Base-by-base conservation (phyloP, 1,284 basidiomycete species). In the Ceratobasidium sp. region DNA sequence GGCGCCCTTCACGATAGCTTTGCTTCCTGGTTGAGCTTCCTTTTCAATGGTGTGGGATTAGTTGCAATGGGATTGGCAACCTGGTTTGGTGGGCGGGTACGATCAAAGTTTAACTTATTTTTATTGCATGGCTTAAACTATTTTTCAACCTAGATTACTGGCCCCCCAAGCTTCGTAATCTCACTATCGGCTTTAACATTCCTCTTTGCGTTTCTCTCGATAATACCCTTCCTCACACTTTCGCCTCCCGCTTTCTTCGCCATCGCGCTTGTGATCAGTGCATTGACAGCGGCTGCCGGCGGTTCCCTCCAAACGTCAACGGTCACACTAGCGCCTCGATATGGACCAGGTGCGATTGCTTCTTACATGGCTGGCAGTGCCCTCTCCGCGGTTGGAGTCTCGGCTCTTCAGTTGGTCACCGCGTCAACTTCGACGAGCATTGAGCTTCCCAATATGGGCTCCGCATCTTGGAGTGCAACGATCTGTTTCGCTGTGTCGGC, bases 361-460 rank as follows among this genome's bases (percentile, higher is more conserved):
- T 82, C 87, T 8, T 83, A 89, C 78, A 87, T 93, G 84, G 86
- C 91, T 1, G 92, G 92, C 9, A 91, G 94, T 78, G 92, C 90
- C 2, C 90, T 89, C 0, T 87, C 92, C 0, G 92, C 88, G 0
- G 90, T 94, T 6, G 87, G 85, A 1, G 88, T 94, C 69, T 91
- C 90, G 75, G 82, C 83, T 1, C 87, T 93, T 0, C 91, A 94
- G 77, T 86, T 92, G 18, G 77, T 88, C 52, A 90, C 89, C 73
- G 85, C 91, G 3, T 79, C 83, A 0, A 82, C 86, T 3, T 89
- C 89, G 14, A 82, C 46, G 23, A 23, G 35, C 26, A 38, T 66
- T n/a, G 21, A 23, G 21, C 21, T 50, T 23, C 49, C 63, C 8
- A 32, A 50, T n/a, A 4, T 63, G 2, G 61, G 49, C 28, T 63